phyloP scores from a whole-genome alignment of 257 asterid genomes.

The Craterostigma plantagineum region DNA sequence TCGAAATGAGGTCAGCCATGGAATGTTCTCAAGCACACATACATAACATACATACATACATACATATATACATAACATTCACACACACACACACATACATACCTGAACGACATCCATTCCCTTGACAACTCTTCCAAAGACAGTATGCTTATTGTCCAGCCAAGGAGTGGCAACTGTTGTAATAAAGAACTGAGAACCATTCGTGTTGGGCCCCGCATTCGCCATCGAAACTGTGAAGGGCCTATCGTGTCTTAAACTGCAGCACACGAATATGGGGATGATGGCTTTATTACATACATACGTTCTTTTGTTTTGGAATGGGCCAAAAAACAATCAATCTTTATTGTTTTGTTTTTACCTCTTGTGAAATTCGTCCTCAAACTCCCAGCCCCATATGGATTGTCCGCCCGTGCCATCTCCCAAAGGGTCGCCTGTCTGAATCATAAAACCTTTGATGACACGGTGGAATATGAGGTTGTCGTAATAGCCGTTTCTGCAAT shows the following conservation, averaged over 20 bases:
- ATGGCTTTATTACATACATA: too few relatives aligned
- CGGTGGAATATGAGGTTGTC: constrained; percentile 94
- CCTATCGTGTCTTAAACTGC: constrained; percentile 92
- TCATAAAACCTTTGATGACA: constrained; percentile 92
- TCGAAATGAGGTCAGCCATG: too few relatives aligned
- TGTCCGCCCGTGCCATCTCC: constrained; percentile 99
- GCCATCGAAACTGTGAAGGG: constrained; percentile 98
- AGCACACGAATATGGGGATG: constrained; percentile 9
- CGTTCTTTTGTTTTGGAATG: too few relatives aligned
- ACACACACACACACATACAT: too few relatives aligned
- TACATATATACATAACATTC: too few relatives aligned
- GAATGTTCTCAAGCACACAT: too few relatives aligned
- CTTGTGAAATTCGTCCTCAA: constrained; percentile 95
- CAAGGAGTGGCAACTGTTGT: constrained; percentile 98
- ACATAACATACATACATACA: too few relatives aligned
- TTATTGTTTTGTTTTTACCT: constrained; percentile 47
- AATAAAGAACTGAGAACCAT: constrained; percentile 88
- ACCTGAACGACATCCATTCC: constrained; percentile 99
- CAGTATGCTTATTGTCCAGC: constrained; percentile 99
- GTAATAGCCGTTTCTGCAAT: constrained; percentile 87
- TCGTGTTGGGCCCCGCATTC: constrained; percentile 95
- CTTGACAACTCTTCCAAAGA: constrained; percentile 82
- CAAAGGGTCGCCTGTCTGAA: constrained; percentile 96
- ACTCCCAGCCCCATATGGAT: constrained; percentile 98
- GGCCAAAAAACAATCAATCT: too few relatives aligned